Base-by-base conservation (phyloP, 495 filamentous ascomycete genomes). In the Polyplosphaeria fusca region DNA sequence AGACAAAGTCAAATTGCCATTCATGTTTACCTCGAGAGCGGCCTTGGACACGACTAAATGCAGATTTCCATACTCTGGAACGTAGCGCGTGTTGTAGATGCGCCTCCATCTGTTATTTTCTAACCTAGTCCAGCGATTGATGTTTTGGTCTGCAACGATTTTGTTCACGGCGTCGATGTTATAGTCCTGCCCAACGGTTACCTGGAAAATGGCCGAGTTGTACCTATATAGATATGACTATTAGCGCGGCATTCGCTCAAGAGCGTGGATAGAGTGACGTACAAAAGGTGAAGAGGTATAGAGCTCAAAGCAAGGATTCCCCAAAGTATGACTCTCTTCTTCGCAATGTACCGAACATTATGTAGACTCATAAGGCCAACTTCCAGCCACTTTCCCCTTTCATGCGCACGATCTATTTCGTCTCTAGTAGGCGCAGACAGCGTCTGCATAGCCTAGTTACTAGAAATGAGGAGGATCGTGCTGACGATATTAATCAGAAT, bases 211-310 rank as follows among this genome's bases (percentile, higher is more conserved):
- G 38, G 60, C 61, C 7, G 61, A 65, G 41, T 70, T 70, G 44
- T 68, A 69, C 18, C 50, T 54, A 20, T 11, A n/a, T n/a, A n/a
- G n/a, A n/a, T n/a, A n/a, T 16, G 11, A 18, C 12, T 49, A 27
- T 26, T 23, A 46, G 35, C 30, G 14, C 30, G 7, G n/a, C n/a
- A 35, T 7, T 7, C 11, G 32, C 5, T 24, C 45, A 28, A 67
- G 58, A 18, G 66, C 67, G 0, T 66, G 67, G 19, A 42, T 66
- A 66, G 19, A 42, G 9, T 42, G 18, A 63, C 63, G 45, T 40
- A 69, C 68, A 70, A 37, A 20, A 70, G 43, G 59, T 70, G 68
- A 39, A 70, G 24, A 5, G 65, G 68, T n/a, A 63, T 12, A 0
- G 56, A 60, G 20, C 38, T 65, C 1, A 70, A 19, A 68, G 26